These are phyloP conservation scores for Solanum okadae DNA, from an alignment of 257 asterid species.

Conservation along the genomic window DNA sequence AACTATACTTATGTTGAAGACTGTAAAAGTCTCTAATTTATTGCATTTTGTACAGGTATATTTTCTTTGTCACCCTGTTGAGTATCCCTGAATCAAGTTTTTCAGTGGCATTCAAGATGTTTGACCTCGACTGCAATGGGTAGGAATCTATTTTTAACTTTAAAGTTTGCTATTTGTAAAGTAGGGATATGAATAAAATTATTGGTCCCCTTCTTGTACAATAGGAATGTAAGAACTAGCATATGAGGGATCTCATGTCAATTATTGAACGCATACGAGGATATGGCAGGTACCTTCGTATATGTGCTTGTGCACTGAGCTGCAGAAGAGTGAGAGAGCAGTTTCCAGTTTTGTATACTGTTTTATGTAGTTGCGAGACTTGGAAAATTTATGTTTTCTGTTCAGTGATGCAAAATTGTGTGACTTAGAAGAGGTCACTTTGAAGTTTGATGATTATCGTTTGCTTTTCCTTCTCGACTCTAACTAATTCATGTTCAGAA, in stretches of 20 bases:
- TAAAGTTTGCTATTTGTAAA: conserved; percentile 8
- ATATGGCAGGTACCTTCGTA: background rate
- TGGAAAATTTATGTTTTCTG: background rate
- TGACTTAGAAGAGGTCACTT: background rate
- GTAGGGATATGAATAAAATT: background rate
- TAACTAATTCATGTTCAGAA: background rate
- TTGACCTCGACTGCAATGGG: conserved; percentile 79
- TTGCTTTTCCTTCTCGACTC: background rate
- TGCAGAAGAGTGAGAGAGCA: background rate
- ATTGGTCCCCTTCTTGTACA: background rate
- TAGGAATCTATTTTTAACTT: conserved; percentile 22
- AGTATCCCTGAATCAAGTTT: conserved; percentile 90
- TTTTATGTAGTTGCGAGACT: background rate
- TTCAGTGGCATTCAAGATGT: conserved; percentile 92
- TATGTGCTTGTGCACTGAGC: background rate
- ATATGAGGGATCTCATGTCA: background rate
- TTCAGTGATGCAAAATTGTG: background rate
- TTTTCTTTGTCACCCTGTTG: conserved; percentile 83
- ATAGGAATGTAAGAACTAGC: background rate
- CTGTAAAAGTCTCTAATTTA: conserved; percentile 12
- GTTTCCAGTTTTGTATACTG: background rate
- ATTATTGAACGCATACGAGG: background rate
- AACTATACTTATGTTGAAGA: background rate
- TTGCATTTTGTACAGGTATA: conserved; percentile 48
- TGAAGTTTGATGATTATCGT: background rate